Evolutionary conservation across 768 basidiomycete genomes (phyloP).

Genomic region (Tephrocybe rancida): DNA sequence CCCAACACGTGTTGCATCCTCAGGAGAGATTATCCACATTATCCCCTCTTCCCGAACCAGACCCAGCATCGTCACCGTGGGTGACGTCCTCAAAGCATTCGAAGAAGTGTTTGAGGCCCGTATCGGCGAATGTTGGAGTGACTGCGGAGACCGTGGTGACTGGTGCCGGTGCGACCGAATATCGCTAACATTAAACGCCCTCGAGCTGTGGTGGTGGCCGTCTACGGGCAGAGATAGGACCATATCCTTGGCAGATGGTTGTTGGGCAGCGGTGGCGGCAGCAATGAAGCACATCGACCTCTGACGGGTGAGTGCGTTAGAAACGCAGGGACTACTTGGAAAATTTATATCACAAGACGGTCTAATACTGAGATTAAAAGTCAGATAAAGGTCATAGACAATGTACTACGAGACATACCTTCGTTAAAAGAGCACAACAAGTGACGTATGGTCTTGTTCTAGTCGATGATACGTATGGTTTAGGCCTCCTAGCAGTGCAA

Average conservation of each 20-base stretch:
- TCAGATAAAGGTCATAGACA: too few relatives aligned
- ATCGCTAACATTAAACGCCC: background rate
- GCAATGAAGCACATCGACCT: too few relatives aligned
- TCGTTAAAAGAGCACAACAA: too few relatives aligned
- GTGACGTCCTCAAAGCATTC: background rate
- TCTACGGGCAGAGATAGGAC: background rate
- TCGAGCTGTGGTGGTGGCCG: constrained; percentile 1
- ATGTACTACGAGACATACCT: too few relatives aligned
- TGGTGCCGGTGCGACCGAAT: background rate
- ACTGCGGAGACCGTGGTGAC: background rate
- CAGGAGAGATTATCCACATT: background rate
- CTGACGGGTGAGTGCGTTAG: too few relatives aligned
- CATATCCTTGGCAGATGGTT: background rate
- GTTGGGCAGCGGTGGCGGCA: background rate
- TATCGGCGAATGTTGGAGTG: background rate
- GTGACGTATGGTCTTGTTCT: too few relatives aligned
- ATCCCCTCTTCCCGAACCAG: background rate
- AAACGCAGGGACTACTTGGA: too few relatives aligned
- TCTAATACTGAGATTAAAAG: too few relatives aligned
- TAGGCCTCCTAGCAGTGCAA: too few relatives aligned
- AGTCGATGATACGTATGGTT: too few relatives aligned
- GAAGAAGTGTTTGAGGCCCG: background rate
- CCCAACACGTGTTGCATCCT: background rate
- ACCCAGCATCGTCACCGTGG: background rate
- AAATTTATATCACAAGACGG: too few relatives aligned